These are phyloP conservation scores for Saturnispora quitensis DNA, from an alignment of 805 yeast species.

Conservation along the genomic window DNA sequence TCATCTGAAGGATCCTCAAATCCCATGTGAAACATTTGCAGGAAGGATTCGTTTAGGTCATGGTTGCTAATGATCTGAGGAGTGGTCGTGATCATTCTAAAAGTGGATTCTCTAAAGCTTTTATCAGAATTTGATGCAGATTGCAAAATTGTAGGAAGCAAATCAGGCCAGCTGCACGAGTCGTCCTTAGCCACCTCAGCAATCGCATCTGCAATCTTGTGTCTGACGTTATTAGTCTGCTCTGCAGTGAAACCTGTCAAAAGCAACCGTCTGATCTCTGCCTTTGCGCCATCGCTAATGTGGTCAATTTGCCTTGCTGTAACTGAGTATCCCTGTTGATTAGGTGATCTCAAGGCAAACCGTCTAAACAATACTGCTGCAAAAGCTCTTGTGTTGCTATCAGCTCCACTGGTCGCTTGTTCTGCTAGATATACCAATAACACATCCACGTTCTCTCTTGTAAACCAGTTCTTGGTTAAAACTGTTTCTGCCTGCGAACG, in stretches of 20 bases:
- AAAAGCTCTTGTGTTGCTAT: slow-evolving; percentile 54
- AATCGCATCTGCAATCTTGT: slow-evolving; percentile 87
- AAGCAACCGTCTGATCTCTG: slow-evolving; percentile 55
- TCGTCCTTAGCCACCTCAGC: slow-evolving; percentile 82
- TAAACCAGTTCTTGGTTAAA: slow-evolving; percentile 70
- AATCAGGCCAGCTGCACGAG: slow-evolving; percentile 62
- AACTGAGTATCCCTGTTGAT: slow-evolving; percentile 47
- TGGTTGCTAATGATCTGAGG: slow-evolving; percentile 63
- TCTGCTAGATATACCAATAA: slow-evolving; percentile 73
- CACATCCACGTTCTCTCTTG: slow-evolving; percentile 54
- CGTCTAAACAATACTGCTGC: slow-evolving; percentile 87
- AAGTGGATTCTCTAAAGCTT: slow-evolving; percentile 79
- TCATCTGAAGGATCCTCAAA: slow-evolving; percentile 72
- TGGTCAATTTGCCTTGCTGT: slow-evolving; percentile 74
- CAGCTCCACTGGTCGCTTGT: slow-evolving; percentile 58
- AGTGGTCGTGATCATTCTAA: slow-evolving; percentile 76
- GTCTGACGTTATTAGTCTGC: slow-evolving; percentile 72
- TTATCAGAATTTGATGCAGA: slow-evolving; percentile 44
- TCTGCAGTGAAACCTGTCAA: slow-evolving; percentile 64
- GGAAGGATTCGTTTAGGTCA: slow-evolving; percentile 31
- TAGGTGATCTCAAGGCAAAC: slow-evolving; percentile 72
- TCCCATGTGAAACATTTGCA: slow-evolving; percentile 70
- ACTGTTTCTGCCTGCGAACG: slow-evolving; percentile 71
- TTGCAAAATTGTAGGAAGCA: slow-evolving; percentile 62
- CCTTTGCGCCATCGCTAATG: slow-evolving; percentile 46